Evolutionary conservation across 371 early-diverging fungal species (phyloP), one percentile per base, ranked within the genome.

Genomic region (Lichtheimia ornata): DNA sequence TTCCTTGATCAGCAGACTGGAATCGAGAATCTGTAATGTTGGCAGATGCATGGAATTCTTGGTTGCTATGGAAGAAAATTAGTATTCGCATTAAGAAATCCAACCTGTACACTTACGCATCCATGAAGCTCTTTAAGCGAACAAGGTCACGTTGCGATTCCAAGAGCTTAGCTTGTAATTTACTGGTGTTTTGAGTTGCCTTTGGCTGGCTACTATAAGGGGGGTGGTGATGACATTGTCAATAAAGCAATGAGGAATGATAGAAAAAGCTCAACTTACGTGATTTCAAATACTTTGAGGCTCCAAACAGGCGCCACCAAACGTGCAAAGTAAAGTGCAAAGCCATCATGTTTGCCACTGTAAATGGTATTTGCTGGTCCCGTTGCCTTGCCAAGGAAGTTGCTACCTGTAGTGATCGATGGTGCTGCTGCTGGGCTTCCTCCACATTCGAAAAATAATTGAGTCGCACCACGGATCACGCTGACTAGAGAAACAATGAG

Each of bases 301-400:
- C 83, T 84, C 96, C 96, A 96, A 13, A 93, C 65, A 5, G 93
- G 88, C 50, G 84, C 65, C 49, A 96, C 58, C n/a, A 89, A 55
- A 7, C 94, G 86, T 2, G 88, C 79, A 62, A 96, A 68, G 64
- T 89, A 93, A n/a, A 92, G 70, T 5, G 83, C 86, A 51, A 94
- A 74, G 13, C 92, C 95, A 64, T 93, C 85, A 64, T 94, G 91
- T 17, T 79, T 77, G 18, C 86, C 88, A 59, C 91, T 91, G 52
- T 71, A 83, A 18, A 62, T 74, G 0, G 83, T 70, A 22, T 79
- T 85, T 18, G 79, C 66, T 11, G 79, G 67, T 0, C 79, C 64
- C 40, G 83, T 62, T 0, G 86, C 82, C 53, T 77, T 56, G 5
- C 87, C 88, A 7, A 87, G 70, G 49, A 76, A 50, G 69, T 77